Evolutionary conservation across 441 rosid genomes (phyloP), one percentile per base, ranked within the genome.

Genomic region (Euphorbia celastroides): DNA sequence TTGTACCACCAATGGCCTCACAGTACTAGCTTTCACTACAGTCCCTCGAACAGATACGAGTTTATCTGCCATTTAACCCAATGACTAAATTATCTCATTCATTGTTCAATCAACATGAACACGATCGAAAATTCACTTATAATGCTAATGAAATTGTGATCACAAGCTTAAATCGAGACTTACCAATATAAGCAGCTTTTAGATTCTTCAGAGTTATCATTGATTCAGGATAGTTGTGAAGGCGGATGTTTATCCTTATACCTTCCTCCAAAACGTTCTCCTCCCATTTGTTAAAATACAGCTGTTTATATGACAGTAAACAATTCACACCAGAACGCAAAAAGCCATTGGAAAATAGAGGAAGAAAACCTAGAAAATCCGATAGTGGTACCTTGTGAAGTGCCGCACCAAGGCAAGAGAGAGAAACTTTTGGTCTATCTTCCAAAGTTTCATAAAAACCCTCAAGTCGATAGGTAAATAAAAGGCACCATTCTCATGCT

Each of bases 161-260:
- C 54, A 20, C 42, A 60, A 61, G 36, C 7, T 0, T 28, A 23
- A 71, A 67, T 25, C 56, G 3, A 67, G 60, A 70, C 27, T 70
- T 90, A 94, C 98, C 99, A 55, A 94, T 94, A 80, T 80, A 94
- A 63, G 97, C 98, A 32, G 99, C 99, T 79, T 87, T 94, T 36
- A 92, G 78, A 69, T 92, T 92, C 78, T 87, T 94, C 79, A 94
- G 70, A 75, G 91, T 86, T 77, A 87, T 92, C 75, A 81, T 73
- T 68, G 99, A 88, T 75, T 88, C 93, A 3, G 96, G 88, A 65
- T 88, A 79, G 70, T 88, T 92, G 73, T 90, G 76, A 44, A 86
- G 85, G 62, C 99, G 98, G 63, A 88, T 74, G 68, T 84, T 87
- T 59, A 94, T 81, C 81, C 78, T 94, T 80, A 70, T 60, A 54